Evolutionary conservation across 768 basidiomycete species (phyloP).

Genomic region (Sporobolomyces roseus): DNA sequence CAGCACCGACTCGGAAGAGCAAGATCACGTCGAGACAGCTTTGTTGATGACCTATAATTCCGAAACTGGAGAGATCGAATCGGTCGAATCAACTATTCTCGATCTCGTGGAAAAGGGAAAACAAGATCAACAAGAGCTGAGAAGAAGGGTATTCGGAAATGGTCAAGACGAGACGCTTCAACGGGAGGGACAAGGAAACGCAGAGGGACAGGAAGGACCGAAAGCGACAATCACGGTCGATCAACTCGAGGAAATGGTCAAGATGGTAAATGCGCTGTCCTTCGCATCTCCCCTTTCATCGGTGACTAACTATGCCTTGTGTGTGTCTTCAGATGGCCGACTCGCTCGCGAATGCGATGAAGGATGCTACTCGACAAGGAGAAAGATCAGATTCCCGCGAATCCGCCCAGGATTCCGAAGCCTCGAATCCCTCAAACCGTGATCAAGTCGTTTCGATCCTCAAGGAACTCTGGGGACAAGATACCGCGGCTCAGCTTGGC

Average conservation of each 20-base stretch:
- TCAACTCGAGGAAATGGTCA: slow-evolving; percentile 5
- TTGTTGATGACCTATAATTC: slow-evolving; percentile 28
- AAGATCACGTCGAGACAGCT: slow-evolving; percentile 3
- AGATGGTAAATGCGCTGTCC: neutral
- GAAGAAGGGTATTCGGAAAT: neutral
- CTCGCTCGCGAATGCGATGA: neutral
- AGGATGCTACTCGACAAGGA: neutral
- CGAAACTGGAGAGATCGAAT: slow-evolving; percentile 33
- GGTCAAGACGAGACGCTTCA: neutral
- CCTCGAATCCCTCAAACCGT: neutral
- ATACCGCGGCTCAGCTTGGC: neutral
- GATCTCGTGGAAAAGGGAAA: neutral
- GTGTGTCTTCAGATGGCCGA: neutral
- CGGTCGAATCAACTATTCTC: neutral
- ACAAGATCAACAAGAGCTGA: neutral
- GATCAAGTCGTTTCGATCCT: neutral
- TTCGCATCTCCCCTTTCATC: neutral
- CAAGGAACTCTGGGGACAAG: slow-evolving; percentile 5
- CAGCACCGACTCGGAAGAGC: neutral
- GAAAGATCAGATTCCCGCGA: neutral
- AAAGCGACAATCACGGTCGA: neutral
- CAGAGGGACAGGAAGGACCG: neutral
- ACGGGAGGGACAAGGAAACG: neutral
- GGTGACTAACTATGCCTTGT: neutral
- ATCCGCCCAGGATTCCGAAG: too few species aligned